These are phyloP conservation scores for Uronychia binucleata DNA, from an alignment of 73 alveolate species.

Conservation along the genomic window DNA sequence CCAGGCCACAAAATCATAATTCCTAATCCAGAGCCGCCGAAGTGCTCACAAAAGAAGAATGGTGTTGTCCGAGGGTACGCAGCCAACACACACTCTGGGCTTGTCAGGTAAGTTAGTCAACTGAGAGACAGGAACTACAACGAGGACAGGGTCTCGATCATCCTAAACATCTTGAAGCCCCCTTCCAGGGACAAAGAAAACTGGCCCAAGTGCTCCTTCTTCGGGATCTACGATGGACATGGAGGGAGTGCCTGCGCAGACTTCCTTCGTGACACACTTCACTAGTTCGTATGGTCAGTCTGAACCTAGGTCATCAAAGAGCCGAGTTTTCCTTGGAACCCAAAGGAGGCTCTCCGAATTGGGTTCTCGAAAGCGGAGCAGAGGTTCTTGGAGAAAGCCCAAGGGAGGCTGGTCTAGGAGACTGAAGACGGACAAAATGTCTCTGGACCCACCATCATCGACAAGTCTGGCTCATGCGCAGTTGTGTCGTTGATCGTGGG, in stretches of 20 bases:
- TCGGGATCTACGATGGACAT: constrained; percentile 98
- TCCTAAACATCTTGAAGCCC: constrained; percentile 84
- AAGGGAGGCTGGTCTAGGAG: background rate
- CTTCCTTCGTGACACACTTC: constrained; percentile 95
- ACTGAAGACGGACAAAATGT: constrained; percentile 41
- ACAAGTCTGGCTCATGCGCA: constrained; percentile 96
- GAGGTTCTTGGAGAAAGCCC: constrained; percentile 56
- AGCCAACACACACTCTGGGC: constrained; percentile 97
- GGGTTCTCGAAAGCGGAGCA: constrained; percentile 96
- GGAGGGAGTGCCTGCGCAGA: constrained; percentile 97
- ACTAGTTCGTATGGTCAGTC: constrained; percentile 56
- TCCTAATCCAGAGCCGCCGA: constrained; percentile 76
- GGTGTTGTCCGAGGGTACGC: constrained; percentile 97
- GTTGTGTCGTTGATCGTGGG: constrained; percentile 90
- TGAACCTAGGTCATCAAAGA: constrained; percentile 73
- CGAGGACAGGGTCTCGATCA: constrained; percentile 94
- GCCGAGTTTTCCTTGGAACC: constrained; percentile 92
- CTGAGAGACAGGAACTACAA: constrained; percentile 72
- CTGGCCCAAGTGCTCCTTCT: constrained; percentile 98
- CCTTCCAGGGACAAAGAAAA: constrained; percentile 59
- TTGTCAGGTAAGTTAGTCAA: constrained; percentile 57
- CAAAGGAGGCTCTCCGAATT: constrained; percentile 88
- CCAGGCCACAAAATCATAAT: constrained; percentile 56
- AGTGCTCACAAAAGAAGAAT: constrained; percentile 75
- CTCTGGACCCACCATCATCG: constrained; percentile 34